Conservation (phyloP, 1,284 basidiomycete species). For the Trametes versicolor region DNA sequence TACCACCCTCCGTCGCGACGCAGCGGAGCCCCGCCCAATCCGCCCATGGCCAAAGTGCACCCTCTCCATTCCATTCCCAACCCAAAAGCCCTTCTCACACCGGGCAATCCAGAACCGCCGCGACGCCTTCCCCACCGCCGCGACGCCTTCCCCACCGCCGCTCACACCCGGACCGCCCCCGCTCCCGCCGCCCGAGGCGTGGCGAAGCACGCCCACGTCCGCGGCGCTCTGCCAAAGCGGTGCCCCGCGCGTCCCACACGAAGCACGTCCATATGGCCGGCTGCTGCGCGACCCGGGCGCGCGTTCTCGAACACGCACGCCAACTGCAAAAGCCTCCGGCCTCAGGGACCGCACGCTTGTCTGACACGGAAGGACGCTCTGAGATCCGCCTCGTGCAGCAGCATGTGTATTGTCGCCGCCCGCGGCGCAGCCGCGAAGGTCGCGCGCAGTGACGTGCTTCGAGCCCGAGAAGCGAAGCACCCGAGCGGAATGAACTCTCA, state of each 20-base stretch:
- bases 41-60: slow-evolving; percentile 17
- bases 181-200: background rate
- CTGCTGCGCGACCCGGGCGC: slow-evolving; percentile 10
- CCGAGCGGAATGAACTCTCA: too few relatives aligned
- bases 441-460: too few relatives aligned
- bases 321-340: background rate
- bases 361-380: slow-evolving; percentile 6
- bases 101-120: background rate
- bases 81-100: too few relatives aligned
- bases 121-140: background rate
- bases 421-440: background rate
- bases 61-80: slow-evolving; percentile 28
- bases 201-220: background rate
- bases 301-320: background rate
- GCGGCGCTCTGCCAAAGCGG: slow-evolving; percentile 9
- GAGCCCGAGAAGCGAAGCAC: background rate
- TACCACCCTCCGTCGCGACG: background rate
- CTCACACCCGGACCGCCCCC: slow-evolving; percentile 2
- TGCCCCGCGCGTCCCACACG: slow-evolving; percentile 15
- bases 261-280: slow-evolving; percentile 18
- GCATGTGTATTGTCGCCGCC: background rate
- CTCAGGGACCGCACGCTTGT: slow-evolving; percentile 4
- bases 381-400: slow-evolving; percentile 8
- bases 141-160: background rate
- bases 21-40: background rate